Percentiles rank a stretch among this genome's conserved stretches.
Evolutionary conservation across 345 rosid genomes (phyloP).

Genomic region (Theobroma cacao): DNA sequence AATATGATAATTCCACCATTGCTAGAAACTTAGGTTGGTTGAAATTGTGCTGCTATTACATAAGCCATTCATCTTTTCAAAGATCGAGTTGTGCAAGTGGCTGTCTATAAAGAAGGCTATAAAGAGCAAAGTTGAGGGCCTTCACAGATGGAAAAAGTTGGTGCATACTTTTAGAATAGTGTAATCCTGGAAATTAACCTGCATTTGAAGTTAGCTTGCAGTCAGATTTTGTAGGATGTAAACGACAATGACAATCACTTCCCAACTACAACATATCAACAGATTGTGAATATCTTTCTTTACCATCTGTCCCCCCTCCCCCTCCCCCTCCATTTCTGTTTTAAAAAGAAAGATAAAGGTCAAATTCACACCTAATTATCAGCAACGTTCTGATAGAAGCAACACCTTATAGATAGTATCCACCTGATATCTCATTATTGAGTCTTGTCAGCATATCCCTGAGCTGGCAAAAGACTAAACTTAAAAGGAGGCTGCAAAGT

Average conservation of each 20-base stretch:
- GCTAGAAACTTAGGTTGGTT: background rate
- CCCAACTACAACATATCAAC: background rate
- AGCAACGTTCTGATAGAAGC: background rate
- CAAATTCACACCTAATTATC: background rate
- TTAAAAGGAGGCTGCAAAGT: background rate
- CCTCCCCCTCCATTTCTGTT: background rate
- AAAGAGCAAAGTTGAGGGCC: background rate
- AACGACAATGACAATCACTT: background rate
- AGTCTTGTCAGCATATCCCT: background rate
- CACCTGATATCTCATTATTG: background rate
- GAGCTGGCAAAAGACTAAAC: background rate
- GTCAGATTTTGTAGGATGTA: background rate
- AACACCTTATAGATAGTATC: background rate
- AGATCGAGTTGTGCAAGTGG: background rate
- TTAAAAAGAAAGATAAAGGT: background rate
- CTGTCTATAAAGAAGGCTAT: background rate
- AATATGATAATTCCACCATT: background rate
- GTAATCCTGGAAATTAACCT: background rate
- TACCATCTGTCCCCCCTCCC: background rate
- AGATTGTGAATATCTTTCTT: background rate
- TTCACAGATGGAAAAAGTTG: background rate
- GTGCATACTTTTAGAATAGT: background rate
- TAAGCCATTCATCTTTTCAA: too few relatives aligned
- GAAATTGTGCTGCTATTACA: too few relatives aligned
- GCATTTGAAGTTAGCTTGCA: background rate